Base-by-base conservation (phyloP, 805 yeast species). In the Komagataella phaffii region DNA sequence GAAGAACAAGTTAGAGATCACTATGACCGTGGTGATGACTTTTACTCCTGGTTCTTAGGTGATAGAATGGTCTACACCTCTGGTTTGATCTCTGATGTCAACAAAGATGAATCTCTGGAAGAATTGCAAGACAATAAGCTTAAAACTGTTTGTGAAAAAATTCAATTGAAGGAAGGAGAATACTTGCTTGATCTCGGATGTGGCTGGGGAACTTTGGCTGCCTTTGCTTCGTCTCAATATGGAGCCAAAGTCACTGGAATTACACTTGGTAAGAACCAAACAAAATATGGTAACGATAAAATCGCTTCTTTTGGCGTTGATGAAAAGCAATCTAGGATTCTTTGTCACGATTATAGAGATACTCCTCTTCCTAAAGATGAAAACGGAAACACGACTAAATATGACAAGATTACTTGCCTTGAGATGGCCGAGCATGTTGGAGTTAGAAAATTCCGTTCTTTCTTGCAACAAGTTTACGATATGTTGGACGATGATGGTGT, bases 361-460 rank as follows among this genome's bases (percentile, higher is more conserved):
- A 77, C 95, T 46, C 96, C 96, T 50, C 70, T 78, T 49, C 75
- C 76, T 45, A 51, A 49, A n/a, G 50, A 45, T 23, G 58, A 61
- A 44, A 75, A 76, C 52, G 75, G 73, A 56, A 55, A 56, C 17
- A 54, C 60, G 23, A 75, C 72, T 51, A 70, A 70, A 63, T 88
- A 89, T 71, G 80, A 88, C 73, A 87, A 88, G 67, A 88, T 88
- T 64, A 84, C 95, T 44, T 86, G 95, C 70, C 74, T 88, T 64
- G 96, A 88, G 74, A 88, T 88, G 96, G 88, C 95, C 40, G 96
- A 88, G 75, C 96, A 88, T 66, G 96, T 88, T 63, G 96, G 96
- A 64, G 85, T 88, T 59, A 80, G 95, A 67, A 82, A 89, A 64
- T 85, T 88, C 58, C 71, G 80, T 50, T 61, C 83, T 18, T 88